Percentiles rank a stretch among this genome's conserved stretches.
phyloP scores from a whole-genome alignment of 2,329 filamentous ascomycete species.

The Cladobotryum protrusum region DNA sequence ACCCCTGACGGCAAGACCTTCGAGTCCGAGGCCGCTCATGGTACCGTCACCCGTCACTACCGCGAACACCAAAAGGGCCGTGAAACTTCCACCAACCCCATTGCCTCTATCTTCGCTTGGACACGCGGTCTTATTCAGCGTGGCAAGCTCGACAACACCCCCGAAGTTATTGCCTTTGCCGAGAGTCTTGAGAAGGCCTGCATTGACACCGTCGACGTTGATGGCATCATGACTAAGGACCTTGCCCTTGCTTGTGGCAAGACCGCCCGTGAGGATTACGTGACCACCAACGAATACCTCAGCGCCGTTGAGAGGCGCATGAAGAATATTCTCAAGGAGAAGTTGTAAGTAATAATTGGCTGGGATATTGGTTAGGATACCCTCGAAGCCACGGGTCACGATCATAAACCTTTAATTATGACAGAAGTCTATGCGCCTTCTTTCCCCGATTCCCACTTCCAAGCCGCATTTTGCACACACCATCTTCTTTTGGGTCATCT shows the following conservation, averaged over 20 bases:
- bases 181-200: constrained; percentile 90
- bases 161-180: constrained; percentile 84
- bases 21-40: constrained; percentile 96
- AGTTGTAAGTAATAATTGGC: constrained; percentile 47
- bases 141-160: constrained; percentile 87
- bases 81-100: constrained; percentile 97
- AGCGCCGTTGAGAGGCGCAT: constrained; percentile 86
- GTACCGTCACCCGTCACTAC: constrained; percentile 96
- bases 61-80: constrained; percentile 97
- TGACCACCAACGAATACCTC: constrained; percentile 88
- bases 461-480: too few relatives aligned
- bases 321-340: constrained; percentile 72
- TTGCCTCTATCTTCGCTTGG: constrained; percentile 98
- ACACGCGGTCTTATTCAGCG: constrained; percentile 90
- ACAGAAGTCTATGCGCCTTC: too few relatives aligned
- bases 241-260: constrained; percentile 91
- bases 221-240: constrained; percentile 99
- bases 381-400: background rate
- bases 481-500: too few relatives aligned
- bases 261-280: constrained; percentile 76
- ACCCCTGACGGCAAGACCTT: constrained; percentile 96
- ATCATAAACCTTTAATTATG: too few relatives aligned
- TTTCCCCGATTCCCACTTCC: too few relatives aligned
- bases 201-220: constrained; percentile 85
- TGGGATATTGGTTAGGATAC: constrained; percentile 2